phyloP scores from a whole-genome alignment of 225 moss, liverwort and hornwort genomes.

The Straminergon stramineum region DNA sequence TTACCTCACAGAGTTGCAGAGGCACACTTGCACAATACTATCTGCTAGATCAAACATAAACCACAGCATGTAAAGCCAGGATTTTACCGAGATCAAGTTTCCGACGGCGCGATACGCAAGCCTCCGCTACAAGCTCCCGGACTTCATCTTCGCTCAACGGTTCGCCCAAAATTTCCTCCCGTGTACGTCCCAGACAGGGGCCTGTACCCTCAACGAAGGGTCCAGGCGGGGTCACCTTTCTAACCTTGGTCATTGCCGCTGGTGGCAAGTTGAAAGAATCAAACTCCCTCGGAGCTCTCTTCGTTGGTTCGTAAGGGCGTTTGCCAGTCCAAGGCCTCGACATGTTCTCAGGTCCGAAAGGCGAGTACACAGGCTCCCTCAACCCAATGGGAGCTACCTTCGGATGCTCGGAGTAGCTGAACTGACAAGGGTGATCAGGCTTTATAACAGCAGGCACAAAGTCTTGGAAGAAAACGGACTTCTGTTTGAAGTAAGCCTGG shows the following conservation, averaged over 20 bases:
- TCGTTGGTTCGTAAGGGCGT: conserved; percentile 49
- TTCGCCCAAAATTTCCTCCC: conserved; percentile 74
- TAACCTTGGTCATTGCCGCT: conserved; percentile 65
- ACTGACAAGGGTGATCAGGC: conserved; percentile 67
- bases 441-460: conserved; percentile 22
- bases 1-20: neutral
- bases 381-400: conserved; percentile 57
- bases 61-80: neutral
- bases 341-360: conserved; percentile 77
- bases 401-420: conserved; percentile 83
- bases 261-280: conserved; percentile 92
- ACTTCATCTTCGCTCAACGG: conserved; percentile 57
- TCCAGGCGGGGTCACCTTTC: conserved; percentile 63
- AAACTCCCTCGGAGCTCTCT: conserved; percentile 49
- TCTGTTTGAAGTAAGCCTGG: conserved; percentile 9
- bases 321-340: conserved; percentile 83
- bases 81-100: conserved; percentile 78
- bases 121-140: conserved; percentile 39
- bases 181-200: conserved; percentile 52
- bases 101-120: conserved; percentile 41
- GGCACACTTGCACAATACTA: neutral
- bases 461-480: conserved; percentile 1
- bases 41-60: neutral
- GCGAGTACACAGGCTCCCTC: conserved; percentile 62
- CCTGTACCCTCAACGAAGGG: conserved; percentile 65